A percentile compares a stretch with the other conserved stretches of the same genome.
phyloP scores from a whole-genome alignment of 805 yeast species.

The Candida krabiensis region DNA sequence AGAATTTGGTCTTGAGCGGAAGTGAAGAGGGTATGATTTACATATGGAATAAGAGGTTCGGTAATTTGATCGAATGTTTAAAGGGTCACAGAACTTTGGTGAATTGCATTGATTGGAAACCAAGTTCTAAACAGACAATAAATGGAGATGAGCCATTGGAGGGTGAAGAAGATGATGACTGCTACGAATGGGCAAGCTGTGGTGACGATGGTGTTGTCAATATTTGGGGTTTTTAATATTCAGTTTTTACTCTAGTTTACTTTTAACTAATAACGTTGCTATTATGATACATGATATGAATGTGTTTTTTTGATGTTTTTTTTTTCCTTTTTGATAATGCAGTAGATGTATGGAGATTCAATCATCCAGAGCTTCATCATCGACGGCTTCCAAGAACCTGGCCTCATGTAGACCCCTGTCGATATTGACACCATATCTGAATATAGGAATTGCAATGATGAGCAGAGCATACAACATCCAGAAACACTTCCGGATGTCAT shows the following conservation, averaged over 20 bases:
- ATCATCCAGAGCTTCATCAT: conserved; percentile 26
- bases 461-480: conserved; percentile 58
- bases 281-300: neutral
- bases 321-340: neutral
- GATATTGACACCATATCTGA: conserved; percentile 48
- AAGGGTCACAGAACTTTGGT: conserved; percentile 67
- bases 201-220: conserved; percentile 78
- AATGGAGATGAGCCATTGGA: neutral
- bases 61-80: conserved; percentile 60
- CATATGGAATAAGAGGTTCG: conserved; percentile 74
- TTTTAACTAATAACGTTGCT: neutral
- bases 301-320: neutral
- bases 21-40: conserved; percentile 78
- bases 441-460: conserved; percentile 57
- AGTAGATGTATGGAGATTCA: neutral
- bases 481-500: conserved; percentile 72
- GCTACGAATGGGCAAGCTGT: conserved; percentile 62
- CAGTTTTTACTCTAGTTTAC: neutral
- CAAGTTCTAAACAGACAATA: conserved; percentile 6
- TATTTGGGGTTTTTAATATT: conserved; percentile 47
- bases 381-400: conserved; percentile 18
- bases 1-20: conserved; percentile 74
- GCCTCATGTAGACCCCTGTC: conserved; percentile 54
- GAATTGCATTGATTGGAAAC: conserved; percentile 78
- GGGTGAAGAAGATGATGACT: neutral